Conservation (phyloP, 257 asterid species). For the Solanum ossicruentum region DNA sequence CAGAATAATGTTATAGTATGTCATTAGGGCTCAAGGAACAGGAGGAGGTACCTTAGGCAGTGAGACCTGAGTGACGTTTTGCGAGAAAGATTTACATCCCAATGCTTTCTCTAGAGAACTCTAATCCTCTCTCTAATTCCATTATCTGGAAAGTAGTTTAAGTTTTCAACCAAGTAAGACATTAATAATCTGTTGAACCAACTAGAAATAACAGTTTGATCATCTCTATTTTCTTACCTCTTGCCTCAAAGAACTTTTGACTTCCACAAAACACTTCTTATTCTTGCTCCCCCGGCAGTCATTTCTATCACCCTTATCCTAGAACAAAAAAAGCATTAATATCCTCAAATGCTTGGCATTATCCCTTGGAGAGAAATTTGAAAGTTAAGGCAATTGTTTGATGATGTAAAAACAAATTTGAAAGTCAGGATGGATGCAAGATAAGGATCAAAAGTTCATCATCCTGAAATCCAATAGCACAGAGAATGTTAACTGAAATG, state of each 20-base stretch:
- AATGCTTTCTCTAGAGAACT: constrained; percentile 70
- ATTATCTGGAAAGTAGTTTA: constrained; percentile 32
- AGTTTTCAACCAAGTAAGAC: neutral
- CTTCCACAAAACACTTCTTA: constrained; percentile 33
- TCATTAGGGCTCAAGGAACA: neutral
- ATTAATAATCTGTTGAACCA: neutral
- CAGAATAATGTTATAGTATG: neutral
- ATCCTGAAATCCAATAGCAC: neutral
- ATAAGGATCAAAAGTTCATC: neutral
- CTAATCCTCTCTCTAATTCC: constrained; percentile 57
- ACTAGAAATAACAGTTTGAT: neutral
- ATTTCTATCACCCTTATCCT: constrained; percentile 32
- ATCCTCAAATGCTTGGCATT: neutral
- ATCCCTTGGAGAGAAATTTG: neutral
- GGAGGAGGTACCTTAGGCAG: constrained; percentile 54
- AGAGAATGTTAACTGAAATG: neutral
- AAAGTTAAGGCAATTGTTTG: neutral
- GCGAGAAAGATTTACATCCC: constrained; percentile 45
- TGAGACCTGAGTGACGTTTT: constrained; percentile 12
- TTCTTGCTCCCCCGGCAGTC: constrained; percentile 22
- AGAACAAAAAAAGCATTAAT: neutral
- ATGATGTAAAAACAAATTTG: neutral
- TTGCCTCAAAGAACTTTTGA: constrained; percentile 52
- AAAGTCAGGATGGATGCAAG: neutral
- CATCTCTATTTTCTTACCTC: constrained; percentile 36